Evolutionary conservation across 1,284 basidiomycete species (phyloP).

Genomic region (Puccinia hordei): DNA sequence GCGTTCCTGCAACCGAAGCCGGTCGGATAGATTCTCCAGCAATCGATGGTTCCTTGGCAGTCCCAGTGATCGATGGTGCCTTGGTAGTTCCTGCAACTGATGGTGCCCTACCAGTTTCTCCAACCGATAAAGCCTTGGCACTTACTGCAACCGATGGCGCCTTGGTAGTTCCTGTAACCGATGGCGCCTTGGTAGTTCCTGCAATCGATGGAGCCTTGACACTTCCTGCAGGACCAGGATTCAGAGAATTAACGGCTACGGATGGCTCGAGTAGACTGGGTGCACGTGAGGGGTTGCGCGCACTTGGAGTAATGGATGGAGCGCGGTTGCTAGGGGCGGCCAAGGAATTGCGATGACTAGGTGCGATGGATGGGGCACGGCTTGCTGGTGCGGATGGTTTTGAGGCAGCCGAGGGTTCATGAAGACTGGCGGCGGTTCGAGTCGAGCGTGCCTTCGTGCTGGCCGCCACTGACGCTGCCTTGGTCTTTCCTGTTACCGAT

Average conservation of each 20-base stretch:
- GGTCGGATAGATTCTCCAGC: neutral
- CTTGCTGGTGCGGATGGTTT: neutral
- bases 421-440: neutral
- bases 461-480: conserved; percentile 2
- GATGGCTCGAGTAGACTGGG: neutral
- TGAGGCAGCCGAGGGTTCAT: neutral
- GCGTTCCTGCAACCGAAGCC: neutral
- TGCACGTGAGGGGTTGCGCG: conserved; percentile 7
- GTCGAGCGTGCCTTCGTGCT: neutral
- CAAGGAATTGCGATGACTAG: neutral
- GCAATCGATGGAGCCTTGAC: conserved; percentile 6
- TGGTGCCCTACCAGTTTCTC: neutral
- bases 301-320: neutral
- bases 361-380: neutral
- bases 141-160: neutral
- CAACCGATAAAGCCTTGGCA: neutral
- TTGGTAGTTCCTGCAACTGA: neutral
- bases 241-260: neutral
- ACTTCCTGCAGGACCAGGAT: neutral
- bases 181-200: neutral
- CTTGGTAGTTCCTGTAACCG: neutral
- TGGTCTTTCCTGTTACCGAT: too few species aligned
- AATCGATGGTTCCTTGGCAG: neutral
- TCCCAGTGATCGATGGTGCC: neutral
- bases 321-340: neutral